Evolutionary conservation across 2,329 filamentous ascomycete genomes (phyloP), one percentile per base, ranked within the genome.

Genomic region (Colletotrichum cordylinicola): DNA sequence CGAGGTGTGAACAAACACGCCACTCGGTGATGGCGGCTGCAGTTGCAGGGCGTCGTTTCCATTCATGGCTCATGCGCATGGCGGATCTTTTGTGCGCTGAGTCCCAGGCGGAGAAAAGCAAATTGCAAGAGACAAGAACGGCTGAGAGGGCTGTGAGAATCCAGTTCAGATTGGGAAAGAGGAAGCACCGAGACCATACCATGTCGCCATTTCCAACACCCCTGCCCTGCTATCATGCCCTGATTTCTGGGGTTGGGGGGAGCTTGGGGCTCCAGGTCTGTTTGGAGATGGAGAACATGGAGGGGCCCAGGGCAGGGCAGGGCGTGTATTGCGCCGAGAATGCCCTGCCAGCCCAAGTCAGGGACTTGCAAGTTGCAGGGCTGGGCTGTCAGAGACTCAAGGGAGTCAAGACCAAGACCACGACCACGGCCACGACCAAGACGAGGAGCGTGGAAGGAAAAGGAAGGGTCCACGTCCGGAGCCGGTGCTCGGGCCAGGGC

Each of bases 111-210:
- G 67, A 70, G 67, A 70, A 70, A 33, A 62, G 56, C 33, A 64
- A 70, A 48, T 67, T 67, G 6, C 55, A 37, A 52, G 24, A 33
- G 33, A 31, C 16, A 62, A 29, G 66, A 64, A 70, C n/a, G 33
- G 67, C 39, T 52, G 62, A 58, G 33, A 48, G 60, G 70, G 37
- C 64, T 73, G 70, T 73, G 64, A 35, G 64, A 75, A 68, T 75
- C 64, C 35, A n/a, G 21, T 9, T 75, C 35, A 33, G 33, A 43
- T 67, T 67, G 33, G 73, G 69, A 61, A 68, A 73, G 73, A 73
- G 64, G 64, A 56, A 75, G 56, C 55, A 72, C 73, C 39, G 55
- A 67, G 69, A 21, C 31, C 31, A 69, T 16, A n/a, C 35, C 67
- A 69, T 72, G 70, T 72, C 35, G 64, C 70, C 56, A 75, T 75